phyloP scores from a whole-genome alignment of 225 moss, liverwort and hornwort species.

The Bryoerythrophyllum caledonicum region DNA sequence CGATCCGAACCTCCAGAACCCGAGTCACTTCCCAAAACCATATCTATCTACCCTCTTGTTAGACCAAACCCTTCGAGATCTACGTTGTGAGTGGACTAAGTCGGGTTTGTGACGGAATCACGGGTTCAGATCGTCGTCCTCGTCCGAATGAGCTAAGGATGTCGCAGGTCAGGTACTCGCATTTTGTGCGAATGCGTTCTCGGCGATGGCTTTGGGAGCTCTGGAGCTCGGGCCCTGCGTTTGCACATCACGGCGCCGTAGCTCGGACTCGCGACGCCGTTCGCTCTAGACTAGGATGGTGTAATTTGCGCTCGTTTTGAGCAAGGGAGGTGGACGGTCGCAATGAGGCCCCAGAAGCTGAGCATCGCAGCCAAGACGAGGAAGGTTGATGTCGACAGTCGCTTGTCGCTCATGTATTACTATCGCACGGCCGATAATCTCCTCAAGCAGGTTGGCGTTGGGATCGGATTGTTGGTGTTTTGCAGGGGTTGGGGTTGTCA shows the following conservation, averaged over 20 bases:
- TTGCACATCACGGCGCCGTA: not conserved
- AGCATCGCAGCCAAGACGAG: slow-evolving; percentile 76
- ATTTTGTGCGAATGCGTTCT: not conserved
- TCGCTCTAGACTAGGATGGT: not conserved
- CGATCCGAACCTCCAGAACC: too few species aligned
- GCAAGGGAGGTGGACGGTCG: slow-evolving; percentile 6
- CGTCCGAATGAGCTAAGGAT: not conserved
- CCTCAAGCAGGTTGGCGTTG: slow-evolving; percentile 62
- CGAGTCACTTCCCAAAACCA: not conserved
- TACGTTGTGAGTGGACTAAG: not conserved
- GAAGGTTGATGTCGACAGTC: slow-evolving; percentile 86
- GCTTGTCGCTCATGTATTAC: slow-evolving; percentile 79
- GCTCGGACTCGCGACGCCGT: not conserved
- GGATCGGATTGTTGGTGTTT: not conserved
- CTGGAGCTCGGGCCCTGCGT: not conserved
- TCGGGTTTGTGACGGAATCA: not conserved
- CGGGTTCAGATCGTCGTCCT: not conserved
- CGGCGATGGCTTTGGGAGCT: not conserved
- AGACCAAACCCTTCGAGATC: too few species aligned
- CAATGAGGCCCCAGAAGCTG: slow-evolving; percentile 49
- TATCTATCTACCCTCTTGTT: accelerated
- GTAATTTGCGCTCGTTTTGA: slow-evolving; percentile 7
- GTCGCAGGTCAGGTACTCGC: not conserved
- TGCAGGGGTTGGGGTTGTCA: slow-evolving; percentile 4
- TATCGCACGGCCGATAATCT: slow-evolving; percentile 87